Evolutionary conservation across 352 stramenopile species (phyloP).

Genomic region (Phytophthora sp.): DNA sequence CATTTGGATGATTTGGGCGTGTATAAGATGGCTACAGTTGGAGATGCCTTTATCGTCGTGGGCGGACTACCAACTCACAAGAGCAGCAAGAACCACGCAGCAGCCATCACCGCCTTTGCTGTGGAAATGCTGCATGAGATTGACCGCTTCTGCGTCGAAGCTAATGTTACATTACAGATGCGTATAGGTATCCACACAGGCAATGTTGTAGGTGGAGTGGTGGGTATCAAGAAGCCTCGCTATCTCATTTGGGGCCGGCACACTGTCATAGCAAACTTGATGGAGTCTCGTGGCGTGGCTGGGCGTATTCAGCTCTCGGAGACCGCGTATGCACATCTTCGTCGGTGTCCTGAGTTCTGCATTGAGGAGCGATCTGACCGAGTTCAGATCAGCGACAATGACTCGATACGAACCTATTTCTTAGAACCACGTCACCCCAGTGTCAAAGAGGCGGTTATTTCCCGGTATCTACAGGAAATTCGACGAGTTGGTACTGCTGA

Average conservation of each 20-base stretch:
- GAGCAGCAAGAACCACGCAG: conserved; percentile 74
- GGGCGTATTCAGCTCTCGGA: no score
- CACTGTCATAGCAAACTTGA: no score
- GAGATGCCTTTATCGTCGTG: conserved; percentile 89
- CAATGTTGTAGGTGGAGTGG: conserved; percentile 81
- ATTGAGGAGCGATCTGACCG: no score
- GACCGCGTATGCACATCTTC: no score
- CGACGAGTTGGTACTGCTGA: conserved; percentile 39
- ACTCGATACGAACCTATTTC: no score
- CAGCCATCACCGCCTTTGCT: conserved; percentile 79
- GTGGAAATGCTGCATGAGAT: conserved; percentile 90
- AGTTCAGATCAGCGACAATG: no score
- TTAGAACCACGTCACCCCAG: no score
- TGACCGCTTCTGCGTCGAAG: conserved; percentile 66
- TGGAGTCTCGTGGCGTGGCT: no score
- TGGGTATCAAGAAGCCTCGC: conserved; percentile 84
- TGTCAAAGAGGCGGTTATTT: no score
- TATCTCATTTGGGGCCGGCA: no score
- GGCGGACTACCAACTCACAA: conserved; percentile 74
- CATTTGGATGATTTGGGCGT: conserved; percentile 87
- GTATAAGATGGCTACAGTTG: conserved; percentile 90
- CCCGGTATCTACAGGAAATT: no score
- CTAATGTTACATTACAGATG: conserved; percentile 82
- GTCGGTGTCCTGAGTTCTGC: no score
- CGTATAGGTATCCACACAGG: conserved; percentile 87